Evolutionary conservation across 1,284 basidiomycete genomes (phyloP).

Genomic region (Vanrija sp.): DNA sequence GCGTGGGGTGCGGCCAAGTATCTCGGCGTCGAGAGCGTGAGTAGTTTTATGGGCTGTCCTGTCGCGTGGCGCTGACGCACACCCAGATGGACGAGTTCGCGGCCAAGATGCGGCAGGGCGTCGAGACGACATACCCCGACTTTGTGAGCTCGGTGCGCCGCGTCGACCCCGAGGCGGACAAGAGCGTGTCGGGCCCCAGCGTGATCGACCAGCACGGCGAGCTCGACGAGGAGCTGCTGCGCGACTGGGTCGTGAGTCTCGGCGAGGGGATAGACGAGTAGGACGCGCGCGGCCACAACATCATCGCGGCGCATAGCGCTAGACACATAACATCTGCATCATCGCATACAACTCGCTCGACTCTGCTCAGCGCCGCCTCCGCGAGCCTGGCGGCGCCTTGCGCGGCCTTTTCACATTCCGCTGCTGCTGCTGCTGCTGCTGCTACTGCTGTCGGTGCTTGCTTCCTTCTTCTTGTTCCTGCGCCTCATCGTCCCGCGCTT

Average conservation of each 20-base stretch:
- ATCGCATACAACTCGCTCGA: too few relatives aligned
- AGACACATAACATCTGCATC: too few relatives aligned
- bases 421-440: too few relatives aligned
- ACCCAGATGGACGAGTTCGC: slow-evolving; percentile 38
- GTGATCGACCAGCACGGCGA: slow-evolving; percentile 10
- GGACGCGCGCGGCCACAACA: not conserved
- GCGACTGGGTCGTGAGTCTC: slow-evolving; percentile 9
- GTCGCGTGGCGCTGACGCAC: not conserved
- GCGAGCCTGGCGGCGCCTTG: too few relatives aligned
- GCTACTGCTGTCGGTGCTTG: too few relatives aligned
- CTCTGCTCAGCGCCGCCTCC: too few relatives aligned
- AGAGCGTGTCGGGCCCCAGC: not conserved
- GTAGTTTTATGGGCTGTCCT: too few relatives aligned
- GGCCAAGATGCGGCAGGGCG: slow-evolving; percentile 26
- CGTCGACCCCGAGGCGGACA: slow-evolving; percentile 4
- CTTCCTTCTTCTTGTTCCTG: too few relatives aligned
- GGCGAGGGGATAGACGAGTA: slow-evolving; percentile 9
- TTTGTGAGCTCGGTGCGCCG: slow-evolving; percentile 15
- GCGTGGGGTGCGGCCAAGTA: slow-evolving; percentile 30
- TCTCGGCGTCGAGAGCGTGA: slow-evolving; percentile 38
- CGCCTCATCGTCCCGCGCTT: too few relatives aligned
- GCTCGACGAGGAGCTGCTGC: slow-evolving; percentile 15
- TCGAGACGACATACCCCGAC: slow-evolving; percentile 28
- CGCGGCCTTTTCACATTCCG: too few relatives aligned
- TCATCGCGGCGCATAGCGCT: too few relatives aligned